A percentile compares a stretch with the other conserved stretches of the same genome.
Evolutionary conservation across 176 grass and related monocot species (phyloP).

Genomic region (Thalia dealbata): DNA sequence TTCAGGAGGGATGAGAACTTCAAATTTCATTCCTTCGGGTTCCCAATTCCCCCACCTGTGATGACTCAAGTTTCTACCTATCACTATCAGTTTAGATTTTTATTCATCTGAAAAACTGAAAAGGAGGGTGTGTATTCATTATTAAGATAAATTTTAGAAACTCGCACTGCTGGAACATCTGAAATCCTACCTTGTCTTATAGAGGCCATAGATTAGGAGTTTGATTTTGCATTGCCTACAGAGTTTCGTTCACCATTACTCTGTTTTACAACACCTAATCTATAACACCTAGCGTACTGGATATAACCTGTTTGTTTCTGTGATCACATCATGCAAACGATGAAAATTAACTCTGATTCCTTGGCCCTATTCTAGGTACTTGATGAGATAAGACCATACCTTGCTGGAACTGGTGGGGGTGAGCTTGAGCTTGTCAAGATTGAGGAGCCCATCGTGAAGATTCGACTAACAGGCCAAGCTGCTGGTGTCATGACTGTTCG

Average conservation of each 20-base stretch:
- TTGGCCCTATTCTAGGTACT: slow-evolving; percentile 49
- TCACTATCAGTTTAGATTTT: no score
- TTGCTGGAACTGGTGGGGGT: slow-evolving; percentile 78
- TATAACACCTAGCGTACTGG: background rate
- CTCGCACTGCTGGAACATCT: no score
- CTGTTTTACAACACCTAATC: no score
- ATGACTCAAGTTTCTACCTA: no score
- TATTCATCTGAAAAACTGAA: no score
- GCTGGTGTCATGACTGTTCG: slow-evolving; percentile 87
- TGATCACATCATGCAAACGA: background rate
- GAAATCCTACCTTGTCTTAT: background rate
- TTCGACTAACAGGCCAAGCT: slow-evolving; percentile 70
- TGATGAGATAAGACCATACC: slow-evolving; percentile 91
- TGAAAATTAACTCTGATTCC: background rate
- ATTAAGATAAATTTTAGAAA: no score
- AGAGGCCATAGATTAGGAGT: background rate
- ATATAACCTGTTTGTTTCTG: background rate
- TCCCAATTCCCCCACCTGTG: no score
- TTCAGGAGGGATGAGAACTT: no score
- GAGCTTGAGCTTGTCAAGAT: slow-evolving; percentile 79
- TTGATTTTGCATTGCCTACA: background rate
- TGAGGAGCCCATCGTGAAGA: slow-evolving; percentile 75
- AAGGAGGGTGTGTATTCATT: no score
- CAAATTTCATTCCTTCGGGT: no score
- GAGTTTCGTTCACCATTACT: background rate